These are phyloP conservation scores for Tetraselmis striata DNA, from an alignment of 139 green algal genomes.

Conservation along the genomic window DNA sequence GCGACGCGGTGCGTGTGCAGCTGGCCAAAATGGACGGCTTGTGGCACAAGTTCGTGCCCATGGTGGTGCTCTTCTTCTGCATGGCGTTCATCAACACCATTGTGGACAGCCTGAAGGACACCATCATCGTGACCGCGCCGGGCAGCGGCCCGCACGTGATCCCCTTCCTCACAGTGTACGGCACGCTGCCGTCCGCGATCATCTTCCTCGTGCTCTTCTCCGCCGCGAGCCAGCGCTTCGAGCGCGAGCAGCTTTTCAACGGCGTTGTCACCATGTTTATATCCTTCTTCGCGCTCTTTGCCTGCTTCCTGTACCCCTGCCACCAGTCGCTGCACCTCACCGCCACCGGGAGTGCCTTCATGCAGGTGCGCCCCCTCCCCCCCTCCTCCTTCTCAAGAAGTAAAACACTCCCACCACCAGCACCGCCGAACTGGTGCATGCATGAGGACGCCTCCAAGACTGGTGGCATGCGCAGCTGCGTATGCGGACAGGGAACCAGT, in stretches of 20 bases:
- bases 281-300: slow-evolving; percentile 76
- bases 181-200: slow-evolving; percentile 76
- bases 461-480: too few relatives aligned
- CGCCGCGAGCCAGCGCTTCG: slow-evolving; percentile 50
- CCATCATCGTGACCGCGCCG: slow-evolving; percentile 82
- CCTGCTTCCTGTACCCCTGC: slow-evolving; percentile 70
- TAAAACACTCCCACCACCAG: too few relatives aligned
- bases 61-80: slow-evolving; percentile 80
- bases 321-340: slow-evolving; percentile 67
- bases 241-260: slow-evolving; percentile 76
- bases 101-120: slow-evolving; percentile 87
- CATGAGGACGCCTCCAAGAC: too few relatives aligned
- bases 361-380: slow-evolving; percentile 5
- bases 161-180: slow-evolving; percentile 80
- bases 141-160: slow-evolving; percentile 62
- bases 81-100: slow-evolving; percentile 93
- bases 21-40: slow-evolving; percentile 16
- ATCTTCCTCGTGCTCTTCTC: slow-evolving; percentile 74
- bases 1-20: neutral
- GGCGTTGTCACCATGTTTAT: slow-evolving; percentile 74
- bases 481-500: too few relatives aligned
- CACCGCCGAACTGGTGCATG: too few relatives aligned
- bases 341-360: slow-evolving; percentile 31
- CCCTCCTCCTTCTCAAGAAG: too few relatives aligned
- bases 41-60: slow-evolving; percentile 65